Conservation (phyloP, 2,329 filamentous ascomycete species). For the Fusarium fracticaudum region DNA sequence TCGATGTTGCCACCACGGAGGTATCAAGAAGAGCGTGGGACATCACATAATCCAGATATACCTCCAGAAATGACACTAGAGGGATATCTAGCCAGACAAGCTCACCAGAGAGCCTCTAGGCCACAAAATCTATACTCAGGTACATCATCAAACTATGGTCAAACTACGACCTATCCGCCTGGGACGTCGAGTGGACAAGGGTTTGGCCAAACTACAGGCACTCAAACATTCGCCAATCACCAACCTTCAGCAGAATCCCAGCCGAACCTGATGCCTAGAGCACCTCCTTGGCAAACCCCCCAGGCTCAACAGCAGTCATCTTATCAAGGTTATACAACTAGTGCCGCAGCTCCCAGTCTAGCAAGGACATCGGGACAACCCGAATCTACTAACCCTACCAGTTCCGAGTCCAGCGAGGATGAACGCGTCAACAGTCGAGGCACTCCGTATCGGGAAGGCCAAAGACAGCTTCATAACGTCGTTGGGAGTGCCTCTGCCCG, state of each 20-base stretch:
- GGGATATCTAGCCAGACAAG: background rate
- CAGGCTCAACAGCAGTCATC: background rate
- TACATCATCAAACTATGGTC: background rate
- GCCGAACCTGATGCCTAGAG: background rate
- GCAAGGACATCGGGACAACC: background rate
- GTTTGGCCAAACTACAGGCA: background rate
- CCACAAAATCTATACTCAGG: background rate
- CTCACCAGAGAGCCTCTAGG: background rate
- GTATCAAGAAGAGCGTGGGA: background rate
- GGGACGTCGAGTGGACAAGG: background rate
- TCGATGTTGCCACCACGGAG: background rate
- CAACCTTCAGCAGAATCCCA: accelerated
- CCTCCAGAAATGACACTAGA: background rate
- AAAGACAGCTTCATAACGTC: background rate
- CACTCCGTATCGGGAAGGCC: accelerated
- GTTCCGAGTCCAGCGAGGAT: background rate
- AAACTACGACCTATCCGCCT: background rate
- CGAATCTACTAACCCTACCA: background rate
- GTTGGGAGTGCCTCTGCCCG: background rate
- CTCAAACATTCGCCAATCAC: accelerated
- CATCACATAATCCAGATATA: no score
- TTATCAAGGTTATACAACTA: no score
- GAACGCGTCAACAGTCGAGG: no score
- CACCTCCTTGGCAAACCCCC: background rate
- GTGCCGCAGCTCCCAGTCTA: background rate